Base-by-base conservation (phyloP, 495 filamentous ascomycete species). In the Lentithecium fluviatile region DNA sequence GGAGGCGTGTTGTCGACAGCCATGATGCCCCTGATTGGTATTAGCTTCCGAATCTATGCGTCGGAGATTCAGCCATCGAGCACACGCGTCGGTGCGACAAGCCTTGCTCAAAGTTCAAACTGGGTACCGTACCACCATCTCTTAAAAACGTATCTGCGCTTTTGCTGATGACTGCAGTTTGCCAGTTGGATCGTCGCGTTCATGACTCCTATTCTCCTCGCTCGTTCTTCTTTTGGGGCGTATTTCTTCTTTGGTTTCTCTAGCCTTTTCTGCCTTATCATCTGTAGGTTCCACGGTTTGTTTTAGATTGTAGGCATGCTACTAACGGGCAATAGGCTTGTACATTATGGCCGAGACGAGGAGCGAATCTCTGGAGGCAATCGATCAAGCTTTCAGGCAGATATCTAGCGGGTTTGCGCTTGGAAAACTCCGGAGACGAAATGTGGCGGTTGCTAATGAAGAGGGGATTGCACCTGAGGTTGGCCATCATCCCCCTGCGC, bases 111-210 rank as follows among this genome's bases (percentile, higher is more conserved):
- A 34, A 62, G 65, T 2, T 17, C 65, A 17, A 62, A 51, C 23
- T 71, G 66, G 38, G 69, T 71, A 49, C 56, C 67, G 56, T 15
- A 20, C 23, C 10, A 17, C 4, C 19, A 23, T 2, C 4, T 52
- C 13, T n/a, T n/a, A n/a, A n/a, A 37, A 8, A 25, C 8, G 7
- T 40, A 24, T 8, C 42, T 43, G 2, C 25, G 1, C 1, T 11
- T 20, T 40, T 23, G 12, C 48, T 15, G 29, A 40, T 17, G 13
- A 25, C 40, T 12, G 12, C 36, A 29, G 69, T 56, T 70, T 36
- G 58, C 75, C 11, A 88, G 88, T 64, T 88, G 82, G 69, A 65
- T 88, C n/a, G 79, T 88, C 1, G 85, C 85, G 0, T 76, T 88
- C 49, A 77, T 79, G 4, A 85, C 85, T 0, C 86, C 85, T 0